Percentiles rank a stretch among this genome's conserved stretches.
These are phyloP conservation scores for Glycine latifolia DNA, from an alignment of 306 rosid genomes.

Conservation along the genomic window DNA sequence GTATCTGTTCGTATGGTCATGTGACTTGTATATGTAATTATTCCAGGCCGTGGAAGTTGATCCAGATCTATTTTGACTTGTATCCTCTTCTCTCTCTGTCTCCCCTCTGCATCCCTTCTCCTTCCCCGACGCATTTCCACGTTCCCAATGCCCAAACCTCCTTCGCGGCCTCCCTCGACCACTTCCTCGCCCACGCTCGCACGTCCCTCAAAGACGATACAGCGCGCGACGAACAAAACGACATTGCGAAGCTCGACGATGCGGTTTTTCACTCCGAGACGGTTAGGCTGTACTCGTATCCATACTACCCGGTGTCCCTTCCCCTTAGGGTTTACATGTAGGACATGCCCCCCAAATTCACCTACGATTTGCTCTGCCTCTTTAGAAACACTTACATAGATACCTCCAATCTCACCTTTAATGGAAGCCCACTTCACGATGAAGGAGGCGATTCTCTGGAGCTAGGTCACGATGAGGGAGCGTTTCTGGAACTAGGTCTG, in stretches of 20 bases:
- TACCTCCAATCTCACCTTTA: slow-evolving; percentile 88
- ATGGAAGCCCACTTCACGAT: slow-evolving; percentile 88
- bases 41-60: no score
- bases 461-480: no score
- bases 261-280: slow-evolving; percentile 46
- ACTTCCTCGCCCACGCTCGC: slow-evolving; percentile 58
- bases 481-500: no score
- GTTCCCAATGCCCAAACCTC: slow-evolving; percentile 59
- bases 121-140: background rate
- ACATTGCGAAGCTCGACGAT: slow-evolving; percentile 51
- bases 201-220: slow-evolving; percentile 35
- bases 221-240: background rate
- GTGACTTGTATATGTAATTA: no score
- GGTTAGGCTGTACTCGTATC: slow-evolving; percentile 56
- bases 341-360: slow-evolving; percentile 84
- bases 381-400: slow-evolving; percentile 65
- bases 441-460: no score
- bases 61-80: no score
- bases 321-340: slow-evolving; percentile 86
- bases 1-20: no score
- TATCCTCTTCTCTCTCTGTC: no score
- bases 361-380: slow-evolving; percentile 78
- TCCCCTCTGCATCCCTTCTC: no score
- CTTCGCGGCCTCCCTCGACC: slow-evolving; percentile 72
- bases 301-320: slow-evolving; percentile 54